Evolutionary conservation across 495 filamentous ascomycete genomes (phyloP).

Genomic region (Jackrogersella minutella): DNA sequence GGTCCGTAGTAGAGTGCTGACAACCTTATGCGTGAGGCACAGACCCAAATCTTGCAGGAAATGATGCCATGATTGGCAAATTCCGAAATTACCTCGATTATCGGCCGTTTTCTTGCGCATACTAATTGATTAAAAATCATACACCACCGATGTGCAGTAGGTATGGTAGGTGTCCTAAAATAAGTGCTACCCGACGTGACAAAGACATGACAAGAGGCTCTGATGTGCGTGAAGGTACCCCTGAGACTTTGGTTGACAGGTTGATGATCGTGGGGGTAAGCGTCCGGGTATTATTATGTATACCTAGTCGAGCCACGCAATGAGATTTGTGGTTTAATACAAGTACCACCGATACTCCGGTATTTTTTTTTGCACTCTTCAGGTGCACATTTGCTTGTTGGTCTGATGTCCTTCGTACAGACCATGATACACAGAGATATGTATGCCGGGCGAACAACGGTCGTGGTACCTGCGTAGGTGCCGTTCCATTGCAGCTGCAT

Average conservation of each 20-base stretch:
- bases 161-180: slow-evolving; percentile 5
- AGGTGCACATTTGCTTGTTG: too few species aligned
- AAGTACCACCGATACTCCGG: too few species aligned
- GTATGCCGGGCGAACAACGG: not conserved
- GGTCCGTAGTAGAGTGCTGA: slow-evolving; percentile 11
- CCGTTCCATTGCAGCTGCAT: slow-evolving; percentile 38
- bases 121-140: slow-evolving; percentile 22
- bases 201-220: slow-evolving; percentile 29
- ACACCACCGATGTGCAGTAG: too few species aligned
- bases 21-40: slow-evolving; percentile 15
- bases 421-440: not conserved
- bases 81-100: slow-evolving; percentile 39
- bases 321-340: not conserved
- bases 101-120: slow-evolving; percentile 24
- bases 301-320: not conserved
- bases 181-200: slow-evolving; percentile 15
- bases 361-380: too few species aligned
- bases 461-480: slow-evolving; percentile 36
- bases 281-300: too few species aligned
- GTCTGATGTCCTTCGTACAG: too few species aligned
- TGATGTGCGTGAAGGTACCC: slow-evolving; percentile 21
- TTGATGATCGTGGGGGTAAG: slow-evolving; percentile 34
- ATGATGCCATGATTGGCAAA: slow-evolving; percentile 23
- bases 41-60: slow-evolving; percentile 22
- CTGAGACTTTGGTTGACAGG: slow-evolving; percentile 19